These are phyloP conservation scores for Colletotrichum tropicicola DNA, from an alignment of 2,329 filamentous ascomycete species.

Conservation along the genomic window DNA sequence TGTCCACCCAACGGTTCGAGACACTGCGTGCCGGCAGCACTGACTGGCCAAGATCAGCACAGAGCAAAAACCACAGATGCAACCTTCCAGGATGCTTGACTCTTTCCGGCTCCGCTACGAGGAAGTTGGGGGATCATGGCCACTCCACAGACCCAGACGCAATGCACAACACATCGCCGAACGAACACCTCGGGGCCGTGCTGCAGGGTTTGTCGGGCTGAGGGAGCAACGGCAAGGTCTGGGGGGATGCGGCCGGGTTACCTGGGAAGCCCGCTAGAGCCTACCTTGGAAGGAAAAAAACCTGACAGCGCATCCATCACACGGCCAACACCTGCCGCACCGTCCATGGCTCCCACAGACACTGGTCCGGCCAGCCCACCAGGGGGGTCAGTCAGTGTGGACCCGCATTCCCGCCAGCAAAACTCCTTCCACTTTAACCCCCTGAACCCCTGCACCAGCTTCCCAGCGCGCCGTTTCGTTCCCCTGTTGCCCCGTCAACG, in stretches of 20 bases:
- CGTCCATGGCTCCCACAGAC: not conserved
- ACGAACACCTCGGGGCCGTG: not conserved
- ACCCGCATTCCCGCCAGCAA: slow-evolving; percentile 12
- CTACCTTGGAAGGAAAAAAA: not conserved
- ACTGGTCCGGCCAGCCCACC: not conserved
- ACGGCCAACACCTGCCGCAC: slow-evolving; percentile 5
- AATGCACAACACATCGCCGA: slow-evolving; percentile 15
- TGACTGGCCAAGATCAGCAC: slow-evolving; percentile 7
- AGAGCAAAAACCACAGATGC: not conserved
- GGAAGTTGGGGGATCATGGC: not conserved
- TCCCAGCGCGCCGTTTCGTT: slow-evolving; percentile 18
- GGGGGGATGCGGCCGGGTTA: slow-evolving; percentile 6
- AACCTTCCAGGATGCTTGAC: slow-evolving; percentile 5
- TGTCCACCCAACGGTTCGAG: not conserved
- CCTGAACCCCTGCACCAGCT: slow-evolving; percentile 23
- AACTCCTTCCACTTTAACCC: slow-evolving; percentile 18
- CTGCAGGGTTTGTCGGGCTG: not conserved
- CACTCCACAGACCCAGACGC: slow-evolving; percentile 18
- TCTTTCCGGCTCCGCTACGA: not conserved
- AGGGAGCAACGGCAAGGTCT: slow-evolving; percentile 39
- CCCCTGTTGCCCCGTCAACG: slow-evolving; percentile 29
- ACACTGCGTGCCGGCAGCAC: slow-evolving; percentile 4
- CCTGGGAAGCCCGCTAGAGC: slow-evolving; percentile 18
- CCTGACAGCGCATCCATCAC: slow-evolving; percentile 25
- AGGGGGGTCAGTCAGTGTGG: not conserved